Conservation (phyloP, 164 flowering plant species). For the Vitis riparia region DNA sequence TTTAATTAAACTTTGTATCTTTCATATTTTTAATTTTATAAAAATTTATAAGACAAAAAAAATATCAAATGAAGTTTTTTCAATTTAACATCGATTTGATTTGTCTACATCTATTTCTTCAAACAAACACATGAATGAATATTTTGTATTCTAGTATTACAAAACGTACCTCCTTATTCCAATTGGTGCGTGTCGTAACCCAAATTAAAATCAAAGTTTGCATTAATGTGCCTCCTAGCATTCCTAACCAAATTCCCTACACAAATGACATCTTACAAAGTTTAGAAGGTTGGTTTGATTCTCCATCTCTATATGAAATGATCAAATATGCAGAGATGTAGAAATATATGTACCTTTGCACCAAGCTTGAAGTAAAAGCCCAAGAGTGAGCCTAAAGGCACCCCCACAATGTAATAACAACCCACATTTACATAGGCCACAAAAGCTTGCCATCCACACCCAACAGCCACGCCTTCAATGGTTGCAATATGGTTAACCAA, state of each 20-base stretch:
- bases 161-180: constrained; percentile 45
- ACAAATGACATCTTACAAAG: not conserved
- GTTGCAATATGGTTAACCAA: no score
- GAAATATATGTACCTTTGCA: constrained; percentile 34
- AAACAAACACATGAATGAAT: not conserved
- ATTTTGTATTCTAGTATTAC: no score
- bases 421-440: constrained; percentile 5
- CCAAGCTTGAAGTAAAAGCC: constrained; percentile 45
- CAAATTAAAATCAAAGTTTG: constrained; percentile 44
- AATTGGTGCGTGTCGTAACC: constrained; percentile 45
- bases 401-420: constrained; percentile 46
- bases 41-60: no score
- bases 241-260: constrained; percentile 42
- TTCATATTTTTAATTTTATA: not conserved
- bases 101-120: no score
- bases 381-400: constrained; percentile 41
- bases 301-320: no score
- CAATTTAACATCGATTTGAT: not conserved
- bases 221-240: constrained; percentile 37
- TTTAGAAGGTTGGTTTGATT: no score
- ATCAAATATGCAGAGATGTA: no score
- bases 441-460: no score
- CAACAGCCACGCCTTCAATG: no score
- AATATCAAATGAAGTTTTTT: no score
- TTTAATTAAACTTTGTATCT: not conserved